These are phyloP conservation scores for Barnettozyma sucrosica DNA, from an alignment of 805 yeast genomes.

Conservation along the genomic window DNA sequence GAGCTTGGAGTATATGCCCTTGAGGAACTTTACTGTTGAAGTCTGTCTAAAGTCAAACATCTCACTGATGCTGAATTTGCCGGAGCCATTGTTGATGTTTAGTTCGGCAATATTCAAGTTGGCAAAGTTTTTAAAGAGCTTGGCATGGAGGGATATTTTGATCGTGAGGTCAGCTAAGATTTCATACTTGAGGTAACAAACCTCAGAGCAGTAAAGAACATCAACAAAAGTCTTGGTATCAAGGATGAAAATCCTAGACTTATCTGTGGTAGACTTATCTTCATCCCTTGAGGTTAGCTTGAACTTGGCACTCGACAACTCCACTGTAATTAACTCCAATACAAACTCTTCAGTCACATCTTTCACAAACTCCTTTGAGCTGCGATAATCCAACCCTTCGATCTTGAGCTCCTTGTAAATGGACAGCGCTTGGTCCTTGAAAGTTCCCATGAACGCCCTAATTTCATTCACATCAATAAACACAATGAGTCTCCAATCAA, in stretches of 20 bases:
- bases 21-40: constrained; percentile 24
- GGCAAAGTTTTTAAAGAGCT: constrained; percentile 7
- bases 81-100: constrained; percentile 13
- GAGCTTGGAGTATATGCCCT: constrained; percentile 11
- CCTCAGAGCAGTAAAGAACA: constrained; percentile 32
- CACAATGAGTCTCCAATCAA: constrained; percentile 34
- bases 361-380: constrained; percentile 2
- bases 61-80: constrained; percentile 5
- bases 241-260: constrained; percentile 22
- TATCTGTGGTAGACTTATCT: constrained; percentile 4
- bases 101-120: constrained; percentile 13
- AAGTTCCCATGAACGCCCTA: constrained; percentile 31
- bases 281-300: constrained; percentile 9
- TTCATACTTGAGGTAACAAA: constrained; percentile 26
- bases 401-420: constrained; percentile 11
- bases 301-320: neutral
- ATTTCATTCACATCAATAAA: constrained; percentile 25
- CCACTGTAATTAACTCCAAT: constrained; percentile 4
- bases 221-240: constrained; percentile 32
- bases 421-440: constrained; percentile 12
- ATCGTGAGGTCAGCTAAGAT: constrained; percentile 5
- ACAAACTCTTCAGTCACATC: constrained; percentile 9
- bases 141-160: constrained; percentile 7
- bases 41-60: constrained; percentile 22
- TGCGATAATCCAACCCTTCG: constrained; percentile 6